Evolutionary conservation across 2,329 filamentous ascomycete species (phyloP).

Genomic region (Tolypocladium endophyticum): DNA sequence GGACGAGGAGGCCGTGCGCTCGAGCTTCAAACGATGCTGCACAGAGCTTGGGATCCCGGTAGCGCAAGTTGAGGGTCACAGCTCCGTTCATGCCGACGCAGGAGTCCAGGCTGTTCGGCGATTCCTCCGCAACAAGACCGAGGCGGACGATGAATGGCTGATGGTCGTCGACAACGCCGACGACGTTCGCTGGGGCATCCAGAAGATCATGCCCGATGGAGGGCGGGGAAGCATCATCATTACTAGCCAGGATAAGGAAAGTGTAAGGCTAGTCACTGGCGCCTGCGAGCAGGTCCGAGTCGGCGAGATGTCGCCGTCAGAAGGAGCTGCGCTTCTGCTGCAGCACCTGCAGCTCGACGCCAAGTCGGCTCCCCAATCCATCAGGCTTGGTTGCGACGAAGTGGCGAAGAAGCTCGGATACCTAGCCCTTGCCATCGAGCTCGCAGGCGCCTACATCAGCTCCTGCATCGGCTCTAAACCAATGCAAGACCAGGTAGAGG

Average conservation of each 20-base stretch:
- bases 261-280: background rate
- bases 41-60: background rate
- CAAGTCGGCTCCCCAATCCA: background rate
- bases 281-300: background rate
- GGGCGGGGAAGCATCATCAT: background rate
- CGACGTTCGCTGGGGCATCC: background rate
- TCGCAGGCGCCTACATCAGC: background rate
- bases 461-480: background rate
- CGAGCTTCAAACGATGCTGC: background rate
- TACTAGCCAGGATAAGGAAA: background rate
- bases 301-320: background rate
- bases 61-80: background rate
- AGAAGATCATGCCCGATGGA: background rate
- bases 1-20: background rate
- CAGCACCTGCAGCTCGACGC: background rate
- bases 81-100: background rate
- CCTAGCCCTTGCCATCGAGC: background rate
- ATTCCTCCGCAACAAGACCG: background rate
- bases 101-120: background rate
- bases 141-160: background rate
- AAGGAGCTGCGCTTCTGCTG: background rate
- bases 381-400: background rate
- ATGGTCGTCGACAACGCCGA: background rate
- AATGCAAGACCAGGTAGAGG: background rate
- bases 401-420: background rate